Evolutionary conservation across 139 green algal genomes (phyloP), one percentile per base, ranked within the genome.

Genomic region (Ettlia oleoabundans): DNA sequence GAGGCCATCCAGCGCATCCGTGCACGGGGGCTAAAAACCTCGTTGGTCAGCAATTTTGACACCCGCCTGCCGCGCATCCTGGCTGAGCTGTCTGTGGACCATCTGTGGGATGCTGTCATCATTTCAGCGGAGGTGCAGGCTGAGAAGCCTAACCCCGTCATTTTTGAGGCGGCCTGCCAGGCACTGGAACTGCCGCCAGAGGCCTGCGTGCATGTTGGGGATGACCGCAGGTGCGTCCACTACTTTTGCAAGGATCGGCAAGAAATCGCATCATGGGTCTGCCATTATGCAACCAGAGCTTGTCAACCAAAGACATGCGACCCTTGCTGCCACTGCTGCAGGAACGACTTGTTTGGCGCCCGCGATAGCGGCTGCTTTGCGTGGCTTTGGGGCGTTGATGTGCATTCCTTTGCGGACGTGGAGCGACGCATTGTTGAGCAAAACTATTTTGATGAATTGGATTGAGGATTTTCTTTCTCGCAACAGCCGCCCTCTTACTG

Each of bases 31-130:
- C 69, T 96, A 10, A 89, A 90, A 73, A 79, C 92, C 30, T 91
- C 89, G 1, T 87, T 98, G 18, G 93, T 98, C 41, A 92, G 78
- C 64, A 98, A 98, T 83, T 98, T 98, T 86, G 95, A 98, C 89
- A 96, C 93, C 28, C 90, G 95, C 18, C 86, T 98, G 80, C 85
- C 90, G 22, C 90, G 87, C n/a, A 86, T 98, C n/a, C 80, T 98
- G 74, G 3, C 82, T 0, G 85, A 82, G 2, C 73, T 98, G 80
- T 73, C 77, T 1, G 40, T 96, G 5, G 77, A 79, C 4, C 15
- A 84, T 2, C 75, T 97, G 37, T 98, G 97, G 84, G 94, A 98
- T 70, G 86, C 78, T 8, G 78, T 98, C 9, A 76, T 97, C 22
- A 87, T 98, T 18, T 93, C 86, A 38, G 18, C 43, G n/a, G 47